Evolutionary conservation across 495 filamentous ascomycete species (phyloP), one percentile per base, ranked within the genome.

Genomic region (Penicillium fimorum): DNA sequence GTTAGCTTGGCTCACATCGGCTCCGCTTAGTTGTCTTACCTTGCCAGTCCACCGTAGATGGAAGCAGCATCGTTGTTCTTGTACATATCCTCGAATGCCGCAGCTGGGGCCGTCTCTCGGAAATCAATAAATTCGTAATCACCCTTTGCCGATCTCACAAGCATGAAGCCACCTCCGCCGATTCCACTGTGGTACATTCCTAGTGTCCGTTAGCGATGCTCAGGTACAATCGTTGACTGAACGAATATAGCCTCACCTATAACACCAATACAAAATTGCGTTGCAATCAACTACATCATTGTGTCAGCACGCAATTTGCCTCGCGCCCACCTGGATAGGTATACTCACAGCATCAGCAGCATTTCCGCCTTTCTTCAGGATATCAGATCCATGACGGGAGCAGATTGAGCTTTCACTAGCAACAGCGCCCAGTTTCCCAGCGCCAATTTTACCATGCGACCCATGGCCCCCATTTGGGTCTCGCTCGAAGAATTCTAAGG

Each of bases 101-200:
- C 85, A 0, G 85, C 87, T 3, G 92, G 91, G 1, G 92, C 92
- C 0, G 86, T 86, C 70, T 96, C 92, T 9, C 92, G 80, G 66
- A 92, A 96, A 69, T 96, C 91, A 48, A 95, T 84, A 51, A 85
- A 82, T 59, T 91, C 88, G 65, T 86, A 91, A 30, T 70, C 69
- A 10, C 88, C 87, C 35, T 84, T 71, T 5, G 77, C 71, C 25
- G 82, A 77, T 40, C 86, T 82, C 24, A 93, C 80, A 2, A 96
- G 78, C 79, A 87, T 85, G 71, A 96, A 96, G 1, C 92, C 91
- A n/a, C 92, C 92, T 5, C 92, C 92, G 4, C 90, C 90, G 35
- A 96, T 85, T 27, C 90, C 90, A 29, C 87, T 90, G 70, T 96
- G 91, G 58, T 93, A 91, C 89, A 94, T 93, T 0, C 78, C 84